phyloP scores from a whole-genome alignment of 805 yeast species.

The Kodamaea fukazawae region DNA sequence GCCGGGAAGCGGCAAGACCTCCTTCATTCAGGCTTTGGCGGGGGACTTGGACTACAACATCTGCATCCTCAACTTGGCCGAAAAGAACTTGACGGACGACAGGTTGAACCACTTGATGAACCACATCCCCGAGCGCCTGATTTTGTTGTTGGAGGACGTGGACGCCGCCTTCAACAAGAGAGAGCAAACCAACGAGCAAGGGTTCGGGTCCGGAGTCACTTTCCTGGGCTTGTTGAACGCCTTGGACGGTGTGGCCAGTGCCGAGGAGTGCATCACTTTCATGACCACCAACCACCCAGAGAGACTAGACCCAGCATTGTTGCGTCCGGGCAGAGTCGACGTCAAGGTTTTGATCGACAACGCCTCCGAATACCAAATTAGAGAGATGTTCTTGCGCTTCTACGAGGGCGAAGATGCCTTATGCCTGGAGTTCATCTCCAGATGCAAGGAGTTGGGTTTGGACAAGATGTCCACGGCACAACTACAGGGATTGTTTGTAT shows the following conservation, averaged over 20 bases:
- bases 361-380: conserved; percentile 80
- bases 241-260: conserved; percentile 94
- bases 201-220: conserved; percentile 85
- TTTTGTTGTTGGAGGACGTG: conserved; percentile 83
- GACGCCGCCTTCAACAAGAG: conserved; percentile 94
- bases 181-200: conserved; percentile 70
- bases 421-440: conserved; percentile 51
- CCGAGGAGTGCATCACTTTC: conserved; percentile 93
- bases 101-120: conserved; percentile 93
- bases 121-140: conserved; percentile 87
- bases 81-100: conserved; percentile 90
- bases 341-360: conserved; percentile 77
- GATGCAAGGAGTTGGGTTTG: conserved; percentile 46
- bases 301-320: conserved; percentile 83
- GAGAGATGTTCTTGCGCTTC: conserved; percentile 82
- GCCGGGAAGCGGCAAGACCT: conserved; percentile 96
- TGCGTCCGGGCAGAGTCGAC: conserved; percentile 95
- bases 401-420: conserved; percentile 60
- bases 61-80: conserved; percentile 87
- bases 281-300: conserved; percentile 99
- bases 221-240: conserved; percentile 93
- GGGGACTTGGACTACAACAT: conserved; percentile 95
- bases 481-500: conserved; percentile 91
- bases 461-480: conserved; percentile 80
- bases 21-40: conserved; percentile 93